phyloP scores from a whole-genome alignment of 2,329 filamentous ascomycete genomes.

The Cercospora janseana region DNA sequence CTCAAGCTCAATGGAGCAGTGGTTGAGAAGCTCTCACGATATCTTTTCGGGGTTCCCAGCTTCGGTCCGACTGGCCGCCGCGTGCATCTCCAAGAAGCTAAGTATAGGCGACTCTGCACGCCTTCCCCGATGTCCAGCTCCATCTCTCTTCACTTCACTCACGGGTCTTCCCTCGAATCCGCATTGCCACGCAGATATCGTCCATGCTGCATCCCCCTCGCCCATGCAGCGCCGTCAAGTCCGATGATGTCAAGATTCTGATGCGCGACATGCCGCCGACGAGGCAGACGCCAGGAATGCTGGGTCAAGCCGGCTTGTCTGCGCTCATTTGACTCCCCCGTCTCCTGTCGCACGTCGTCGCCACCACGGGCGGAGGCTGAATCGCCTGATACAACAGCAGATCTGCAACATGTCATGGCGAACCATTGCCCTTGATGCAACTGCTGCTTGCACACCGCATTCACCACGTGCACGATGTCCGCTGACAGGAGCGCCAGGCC shows the following conservation, averaged over 20 bases:
- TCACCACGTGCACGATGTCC: too few species aligned
- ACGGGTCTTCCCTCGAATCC: too few species aligned
- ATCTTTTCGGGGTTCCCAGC: constrained; percentile 4
- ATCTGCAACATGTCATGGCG: too few species aligned
- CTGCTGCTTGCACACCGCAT: too few species aligned
- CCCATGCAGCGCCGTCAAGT: not conserved
- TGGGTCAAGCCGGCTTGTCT: not conserved
- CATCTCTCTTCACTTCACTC: constrained; percentile 1
- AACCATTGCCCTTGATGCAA: too few species aligned
- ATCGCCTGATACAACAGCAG: too few species aligned
- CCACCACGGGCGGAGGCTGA: not conserved
- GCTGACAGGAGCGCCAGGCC: too few species aligned
- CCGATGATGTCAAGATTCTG: too few species aligned
- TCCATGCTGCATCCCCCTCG: not conserved
- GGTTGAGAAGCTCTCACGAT: constrained; percentile 8
- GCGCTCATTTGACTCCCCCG: not conserved
- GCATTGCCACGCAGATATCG: not conserved
- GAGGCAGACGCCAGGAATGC: not conserved
- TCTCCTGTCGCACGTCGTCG: constrained; percentile 6
- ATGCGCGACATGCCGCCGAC: too few species aligned
- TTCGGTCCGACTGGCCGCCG: constrained; percentile 6
- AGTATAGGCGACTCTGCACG: not conserved
- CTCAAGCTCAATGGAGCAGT: constrained; percentile 11
- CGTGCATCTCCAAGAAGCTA: constrained; percentile 3
- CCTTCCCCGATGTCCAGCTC: not conserved